phyloP scores from a whole-genome alignment of 495 filamentous ascomycete genomes.

The Aspergillus saccharolyticus region DNA sequence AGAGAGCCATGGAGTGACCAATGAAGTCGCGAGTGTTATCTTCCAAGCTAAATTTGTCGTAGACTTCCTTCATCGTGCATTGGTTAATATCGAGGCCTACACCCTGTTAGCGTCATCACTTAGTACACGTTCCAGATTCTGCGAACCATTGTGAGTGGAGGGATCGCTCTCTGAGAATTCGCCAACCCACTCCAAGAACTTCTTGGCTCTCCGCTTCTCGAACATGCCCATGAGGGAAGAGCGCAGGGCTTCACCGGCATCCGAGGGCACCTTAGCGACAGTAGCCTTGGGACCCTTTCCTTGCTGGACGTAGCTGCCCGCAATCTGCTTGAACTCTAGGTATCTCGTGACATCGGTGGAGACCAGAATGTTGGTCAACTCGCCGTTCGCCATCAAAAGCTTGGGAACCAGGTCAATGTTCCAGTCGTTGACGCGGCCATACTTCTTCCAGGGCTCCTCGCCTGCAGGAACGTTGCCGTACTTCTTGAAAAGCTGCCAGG shows the following conservation, averaged over 20 bases:
- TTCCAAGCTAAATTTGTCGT: conserved; percentile 95
- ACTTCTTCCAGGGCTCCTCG: conserved; percentile 96
- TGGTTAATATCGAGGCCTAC: conserved; percentile 72
- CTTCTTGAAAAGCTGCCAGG: conserved; percentile 80
- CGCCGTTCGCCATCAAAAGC: conserved; percentile 95
- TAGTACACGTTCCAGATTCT: not conserved
- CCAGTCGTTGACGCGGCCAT: conserved; percentile 96
- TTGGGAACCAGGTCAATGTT: conserved; percentile 98
- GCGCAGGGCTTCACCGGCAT: conserved; percentile 82
- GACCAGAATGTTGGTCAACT: conserved; percentile 95
- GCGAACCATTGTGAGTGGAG: conserved; percentile 77
- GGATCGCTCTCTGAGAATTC: conserved; percentile 81
- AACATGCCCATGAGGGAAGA: conserved; percentile 95
- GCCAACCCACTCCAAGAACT: conserved; percentile 95
- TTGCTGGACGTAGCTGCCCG: conserved; percentile 95
- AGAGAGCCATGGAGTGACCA: conserved; percentile 97
- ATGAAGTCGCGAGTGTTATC: conserved; percentile 90
- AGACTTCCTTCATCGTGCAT: conserved; percentile 93
- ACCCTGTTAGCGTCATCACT: conserved; percentile 19
- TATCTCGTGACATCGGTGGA: conserved; percentile 96
- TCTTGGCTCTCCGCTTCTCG: conserved; percentile 95
- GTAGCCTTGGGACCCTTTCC: conserved; percentile 72
- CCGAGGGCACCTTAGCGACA: conserved; percentile 93
- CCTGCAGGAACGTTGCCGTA: conserved; percentile 76
- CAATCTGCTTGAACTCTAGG: conserved; percentile 97